Evolutionary conservation across 805 yeast genomes (phyloP).

Genomic region (Myxozyma melibiosi): DNA sequence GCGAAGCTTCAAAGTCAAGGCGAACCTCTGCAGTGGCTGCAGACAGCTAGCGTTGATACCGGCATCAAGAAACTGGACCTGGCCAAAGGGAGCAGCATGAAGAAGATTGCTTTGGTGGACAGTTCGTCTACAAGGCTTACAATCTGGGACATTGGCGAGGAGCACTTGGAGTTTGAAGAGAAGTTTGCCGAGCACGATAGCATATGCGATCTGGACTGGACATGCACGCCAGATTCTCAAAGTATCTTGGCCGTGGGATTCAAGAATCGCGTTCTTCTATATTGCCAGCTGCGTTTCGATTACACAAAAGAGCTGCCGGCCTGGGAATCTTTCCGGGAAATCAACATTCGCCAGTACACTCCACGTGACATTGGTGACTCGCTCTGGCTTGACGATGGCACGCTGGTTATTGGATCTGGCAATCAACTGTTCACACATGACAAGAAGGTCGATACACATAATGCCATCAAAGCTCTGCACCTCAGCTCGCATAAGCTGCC

Average conservation of each 20-base stretch:
- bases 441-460: slow-evolving; percentile 59
- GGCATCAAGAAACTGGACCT: slow-evolving; percentile 55
- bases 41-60: slow-evolving; percentile 55
- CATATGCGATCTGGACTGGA: slow-evolving; percentile 85
- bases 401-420: slow-evolving; percentile 81
- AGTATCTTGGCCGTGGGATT: slow-evolving; percentile 84
- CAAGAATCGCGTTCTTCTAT: slow-evolving; percentile 59
- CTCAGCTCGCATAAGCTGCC: slow-evolving; percentile 54
- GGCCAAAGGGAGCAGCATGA: slow-evolving; percentile 73
- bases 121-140: slow-evolving; percentile 53
- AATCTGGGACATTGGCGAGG: slow-evolving; percentile 78
- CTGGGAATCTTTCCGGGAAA: slow-evolving; percentile 71
- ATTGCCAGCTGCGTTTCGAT: slow-evolving; percentile 83
- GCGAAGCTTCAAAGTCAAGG: slow-evolving; percentile 40
- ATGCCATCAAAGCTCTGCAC: slow-evolving; percentile 54
- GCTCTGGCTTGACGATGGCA: slow-evolving; percentile 79
- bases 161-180: slow-evolving; percentile 54
- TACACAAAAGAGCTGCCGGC: slow-evolving; percentile 80
- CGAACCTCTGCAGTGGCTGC: slow-evolving; percentile 51
- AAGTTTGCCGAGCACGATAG: slow-evolving; percentile 41
- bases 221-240: slow-evolving; percentile 63
- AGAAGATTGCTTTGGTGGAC: slow-evolving; percentile 75
- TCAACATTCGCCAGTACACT: slow-evolving; percentile 69
- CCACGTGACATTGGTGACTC: slow-evolving; percentile 86
- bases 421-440: slow-evolving; percentile 86